These are phyloP conservation scores for Diospyros lotus DNA, from an alignment of 148 eudicot genomes.

Conservation along the genomic window DNA sequence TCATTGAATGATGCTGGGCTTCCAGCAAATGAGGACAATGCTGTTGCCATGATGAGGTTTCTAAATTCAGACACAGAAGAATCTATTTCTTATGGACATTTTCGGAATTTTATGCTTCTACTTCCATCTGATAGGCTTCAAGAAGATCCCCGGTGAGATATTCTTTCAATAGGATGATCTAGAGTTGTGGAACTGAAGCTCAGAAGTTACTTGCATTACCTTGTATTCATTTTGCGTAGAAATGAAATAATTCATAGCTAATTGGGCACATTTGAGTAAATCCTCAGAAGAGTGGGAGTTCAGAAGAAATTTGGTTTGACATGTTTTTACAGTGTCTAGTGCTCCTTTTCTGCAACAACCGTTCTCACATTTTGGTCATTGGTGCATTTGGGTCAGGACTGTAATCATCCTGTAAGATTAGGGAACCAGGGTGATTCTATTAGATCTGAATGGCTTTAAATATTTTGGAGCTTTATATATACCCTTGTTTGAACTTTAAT, in stretches of 20 bases:
- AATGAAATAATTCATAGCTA: not conserved
- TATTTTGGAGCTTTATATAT: no score
- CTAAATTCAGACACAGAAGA: constrained; percentile 78
- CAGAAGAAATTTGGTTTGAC: not conserved
- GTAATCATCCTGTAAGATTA: not conserved
- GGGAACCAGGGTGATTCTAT: not conserved
- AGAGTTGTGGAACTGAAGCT: not conserved
- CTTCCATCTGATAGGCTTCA: constrained; percentile 92
- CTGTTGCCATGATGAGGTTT: constrained; percentile 95
- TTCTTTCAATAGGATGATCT: not conserved
- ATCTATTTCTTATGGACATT: constrained; percentile 97
- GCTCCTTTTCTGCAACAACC: not conserved
- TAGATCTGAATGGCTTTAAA: no score
- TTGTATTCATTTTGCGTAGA: not conserved
- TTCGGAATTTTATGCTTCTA: constrained; percentile 88
- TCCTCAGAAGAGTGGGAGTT: not conserved
- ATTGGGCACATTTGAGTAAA: not conserved
- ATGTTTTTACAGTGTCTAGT: not conserved
- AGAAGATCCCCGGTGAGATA: constrained; percentile 92
- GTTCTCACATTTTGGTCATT: no score
- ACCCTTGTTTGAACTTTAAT: not conserved
- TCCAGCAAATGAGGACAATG: constrained; percentile 96
- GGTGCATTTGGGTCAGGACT: not conserved
- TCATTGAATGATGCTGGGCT: constrained; percentile 87
- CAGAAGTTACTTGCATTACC: not conserved